phyloP scores from a whole-genome alignment of 2,329 filamentous ascomycete species.

The Penicillium sp. region DNA sequence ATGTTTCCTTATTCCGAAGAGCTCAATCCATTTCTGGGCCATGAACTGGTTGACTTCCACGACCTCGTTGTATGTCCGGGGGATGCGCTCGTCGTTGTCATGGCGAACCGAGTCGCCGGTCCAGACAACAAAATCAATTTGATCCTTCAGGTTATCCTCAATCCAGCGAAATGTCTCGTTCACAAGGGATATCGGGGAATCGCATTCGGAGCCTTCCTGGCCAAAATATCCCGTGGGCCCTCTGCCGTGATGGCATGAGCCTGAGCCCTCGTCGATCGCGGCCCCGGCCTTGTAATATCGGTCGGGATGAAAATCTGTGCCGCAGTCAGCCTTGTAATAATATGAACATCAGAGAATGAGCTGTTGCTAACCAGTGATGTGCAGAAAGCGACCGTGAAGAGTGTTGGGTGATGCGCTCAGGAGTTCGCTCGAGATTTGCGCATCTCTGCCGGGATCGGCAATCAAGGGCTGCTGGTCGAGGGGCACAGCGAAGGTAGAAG shows the following conservation, averaged over 20 bases:
- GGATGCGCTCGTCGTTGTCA: conserved; percentile 77
- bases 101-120: conserved; percentile 87
- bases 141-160: conserved; percentile 66
- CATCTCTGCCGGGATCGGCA: conserved; percentile 2
- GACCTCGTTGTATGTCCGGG: conserved; percentile 72
- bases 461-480: conserved; percentile 14
- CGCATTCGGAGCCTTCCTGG: conserved; percentile 81
- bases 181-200: conserved; percentile 72
- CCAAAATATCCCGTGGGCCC: conserved; percentile 78
- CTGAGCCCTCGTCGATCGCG: conserved; percentile 57
- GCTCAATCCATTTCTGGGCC: conserved; percentile 68
- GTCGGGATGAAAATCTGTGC: conserved; percentile 83
- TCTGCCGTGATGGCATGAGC: conserved; percentile 69
- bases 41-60: conserved; percentile 70
- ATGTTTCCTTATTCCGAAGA: conserved; percentile 57
- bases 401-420: conserved; percentile 9
- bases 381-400: conserved; percentile 34
- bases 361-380: conserved; percentile 31
- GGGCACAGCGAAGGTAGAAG: conserved; percentile 13
- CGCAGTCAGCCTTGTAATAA: not conserved
- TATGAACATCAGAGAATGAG: not conserved
- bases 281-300: conserved; percentile 76
- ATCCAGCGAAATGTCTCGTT: conserved; percentile 93
- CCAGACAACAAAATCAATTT: conserved; percentile 87
- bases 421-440: conserved; percentile 1